Evolutionary conservation across 1,284 basidiomycete species (phyloP).

Genomic region (Coniferiporia sulphurascens): DNA sequence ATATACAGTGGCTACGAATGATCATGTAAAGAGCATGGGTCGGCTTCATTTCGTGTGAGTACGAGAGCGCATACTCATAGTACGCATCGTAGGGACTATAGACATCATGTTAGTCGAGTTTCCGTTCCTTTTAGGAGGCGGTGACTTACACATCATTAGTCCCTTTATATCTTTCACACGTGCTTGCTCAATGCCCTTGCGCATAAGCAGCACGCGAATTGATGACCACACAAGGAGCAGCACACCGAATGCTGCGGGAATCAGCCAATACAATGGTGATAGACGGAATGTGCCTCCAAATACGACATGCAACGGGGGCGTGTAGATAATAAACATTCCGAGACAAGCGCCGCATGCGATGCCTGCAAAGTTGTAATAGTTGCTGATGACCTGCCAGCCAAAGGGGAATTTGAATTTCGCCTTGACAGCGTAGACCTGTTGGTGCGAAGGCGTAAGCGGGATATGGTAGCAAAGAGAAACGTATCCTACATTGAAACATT

Average conservation of each 20-base stretch:
- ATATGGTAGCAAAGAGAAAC: too few relatives aligned
- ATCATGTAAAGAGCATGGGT: too few relatives aligned
- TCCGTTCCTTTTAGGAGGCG: not conserved
- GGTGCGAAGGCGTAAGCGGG: not conserved
- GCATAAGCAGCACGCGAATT: constrained; percentile 49
- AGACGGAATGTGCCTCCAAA: constrained; percentile 57
- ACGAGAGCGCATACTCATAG: constrained; percentile 44
- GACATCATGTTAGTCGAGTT: not conserved
- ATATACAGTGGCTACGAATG: too few relatives aligned
- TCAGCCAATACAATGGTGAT: constrained; percentile 64
- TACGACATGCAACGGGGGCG: constrained; percentile 61
- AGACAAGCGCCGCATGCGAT: constrained; percentile 57
- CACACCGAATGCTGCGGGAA: constrained; percentile 56
- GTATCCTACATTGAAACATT: constrained; percentile 56
- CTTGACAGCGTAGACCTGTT: constrained; percentile 63
- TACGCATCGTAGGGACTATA: constrained; percentile 61
- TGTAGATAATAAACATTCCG: constrained; percentile 65
- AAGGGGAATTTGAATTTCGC: constrained; percentile 60
- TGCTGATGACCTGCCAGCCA: constrained; percentile 49
- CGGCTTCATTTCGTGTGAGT: constrained; percentile 18
- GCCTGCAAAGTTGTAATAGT: constrained; percentile 63
- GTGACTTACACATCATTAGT: constrained; percentile 59
- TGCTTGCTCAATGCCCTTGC: constrained; percentile 49
- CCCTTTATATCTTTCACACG: constrained; percentile 62
- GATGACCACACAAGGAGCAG: constrained; percentile 56